These are phyloP conservation scores for Naegleria lovaniensis DNA, from an alignment of 208 protist species.

Conservation along the genomic window DNA sequence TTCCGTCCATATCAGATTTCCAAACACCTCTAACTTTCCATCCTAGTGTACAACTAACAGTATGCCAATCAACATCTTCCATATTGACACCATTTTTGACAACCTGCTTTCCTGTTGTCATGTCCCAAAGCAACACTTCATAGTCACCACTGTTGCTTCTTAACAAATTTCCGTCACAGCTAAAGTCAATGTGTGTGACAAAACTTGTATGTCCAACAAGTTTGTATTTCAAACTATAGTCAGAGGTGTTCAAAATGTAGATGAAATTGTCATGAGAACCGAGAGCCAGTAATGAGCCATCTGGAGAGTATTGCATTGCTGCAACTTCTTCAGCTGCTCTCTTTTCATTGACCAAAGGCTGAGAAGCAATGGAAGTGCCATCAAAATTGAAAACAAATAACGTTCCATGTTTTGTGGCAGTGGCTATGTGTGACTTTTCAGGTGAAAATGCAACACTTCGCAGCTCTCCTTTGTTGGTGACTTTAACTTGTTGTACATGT, in stretches of 20 bases:
- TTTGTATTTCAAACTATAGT: neutral
- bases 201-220: neutral
- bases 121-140: neutral
- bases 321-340: neutral
- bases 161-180: neutral
- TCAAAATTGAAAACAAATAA: neutral
- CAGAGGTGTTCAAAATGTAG: neutral
- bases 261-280: neutral
- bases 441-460: neutral
- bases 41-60: neutral
- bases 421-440: neutral
- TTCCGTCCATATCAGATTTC: conserved; percentile 13
- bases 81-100: neutral
- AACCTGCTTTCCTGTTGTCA: neutral
- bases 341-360: neutral
- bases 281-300: neutral
- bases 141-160: neutral
- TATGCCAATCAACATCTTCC: neutral
- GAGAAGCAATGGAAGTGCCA: neutral
- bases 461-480: neutral
- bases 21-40: conserved; percentile 2
- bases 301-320: neutral
- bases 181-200: neutral
- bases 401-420: neutral
- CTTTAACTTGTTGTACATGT: neutral